A percentile compares a stretch with the other conserved stretches of the same genome.
Conservation (phyloP, 2,329 filamentous ascomycete species). For the Alternaria tenuissima region DNA sequence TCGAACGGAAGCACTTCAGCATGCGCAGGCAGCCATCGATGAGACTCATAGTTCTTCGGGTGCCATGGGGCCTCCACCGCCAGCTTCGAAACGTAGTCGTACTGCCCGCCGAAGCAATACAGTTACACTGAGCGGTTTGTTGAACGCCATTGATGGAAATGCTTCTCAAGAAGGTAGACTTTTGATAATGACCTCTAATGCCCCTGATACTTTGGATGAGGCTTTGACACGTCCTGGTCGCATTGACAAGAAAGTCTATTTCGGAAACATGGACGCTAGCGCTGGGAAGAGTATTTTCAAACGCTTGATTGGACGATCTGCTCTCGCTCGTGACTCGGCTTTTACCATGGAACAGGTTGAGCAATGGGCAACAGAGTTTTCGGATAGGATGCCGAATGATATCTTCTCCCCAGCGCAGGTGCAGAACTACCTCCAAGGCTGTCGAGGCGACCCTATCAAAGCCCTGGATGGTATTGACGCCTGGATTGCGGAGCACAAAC, state of each 20-base stretch:
- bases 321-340: conserved; percentile 26
- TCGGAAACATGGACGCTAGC: conserved; percentile 35
- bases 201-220: conserved; percentile 74
- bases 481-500: conserved; percentile 30
- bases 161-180: conserved; percentile 80
- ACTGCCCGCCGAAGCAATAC: neutral
- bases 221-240: conserved; percentile 77
- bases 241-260: conserved; percentile 84
- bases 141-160: conserved; percentile 85
- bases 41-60: neutral
- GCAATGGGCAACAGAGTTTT: conserved; percentile 34
- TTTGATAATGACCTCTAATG: conserved; percentile 83
- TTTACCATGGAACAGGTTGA: conserved; percentile 33
- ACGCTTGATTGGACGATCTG: conserved; percentile 40
- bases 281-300: conserved; percentile 39
- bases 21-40: neutral
- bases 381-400: conserved; percentile 35
- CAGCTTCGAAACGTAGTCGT: neutral
- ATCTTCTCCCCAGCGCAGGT: conserved; percentile 45
- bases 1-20: neutral
- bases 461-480: conserved; percentile 29
- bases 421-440: conserved; percentile 41
- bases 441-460: conserved; percentile 36
- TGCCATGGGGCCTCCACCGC: neutral
- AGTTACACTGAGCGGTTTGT: conserved; percentile 70